Base-by-base conservation (phyloP, 2,329 filamentous ascomycete species). In the Nigrospora sphaerica region DNA sequence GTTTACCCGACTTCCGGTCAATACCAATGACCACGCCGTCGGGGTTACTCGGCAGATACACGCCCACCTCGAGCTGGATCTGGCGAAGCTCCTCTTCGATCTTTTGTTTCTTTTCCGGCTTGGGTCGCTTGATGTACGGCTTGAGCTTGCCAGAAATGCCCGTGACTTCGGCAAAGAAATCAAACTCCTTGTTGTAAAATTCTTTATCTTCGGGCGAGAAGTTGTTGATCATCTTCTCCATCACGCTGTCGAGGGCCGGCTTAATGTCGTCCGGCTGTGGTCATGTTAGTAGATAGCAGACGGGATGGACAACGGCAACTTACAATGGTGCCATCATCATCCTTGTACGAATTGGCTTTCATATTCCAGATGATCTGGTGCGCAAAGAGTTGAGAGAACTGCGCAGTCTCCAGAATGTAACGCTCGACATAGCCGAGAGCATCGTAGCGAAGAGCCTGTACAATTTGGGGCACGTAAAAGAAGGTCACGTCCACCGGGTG, bases 361-460 rank as follows among this genome's bases (percentile, higher is more conserved):
- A 99, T 98, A 64, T 98, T 99, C 93, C 95, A 99, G 62, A 99
- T 98, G 55, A 98, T 97, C 60, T 99, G 93, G 64, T 99, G 95
- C 3, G 95, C 92, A 66, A 98, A 98, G 10, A 97, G 72, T 65
- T 97, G 93, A n/a, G 93, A 97, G 60, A 95, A 91, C 57, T 95
- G 92, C 1, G 91, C 93, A 1, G 95, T 96, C 69, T 99, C 93
- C 14, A 97, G 76, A 46, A 98, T 97, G 61, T 96, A 98, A 39
- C 92, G 81, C 66, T 96, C 90, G 2, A 96, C 91, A 61, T 98
- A 98, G 46, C 93, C 93, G 19, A 98, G 74, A 12, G 78, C 80
- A 72, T 99, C 93, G 58, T 97, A 96, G 45, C 93, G 85, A 38
- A 99, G 77, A 38, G 88, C 86, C 64, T 99, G 93, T 13, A 98